Evolutionary conservation across 176 grass and related monocot species (phyloP).

Genomic region (Ensete ventricosum): DNA sequence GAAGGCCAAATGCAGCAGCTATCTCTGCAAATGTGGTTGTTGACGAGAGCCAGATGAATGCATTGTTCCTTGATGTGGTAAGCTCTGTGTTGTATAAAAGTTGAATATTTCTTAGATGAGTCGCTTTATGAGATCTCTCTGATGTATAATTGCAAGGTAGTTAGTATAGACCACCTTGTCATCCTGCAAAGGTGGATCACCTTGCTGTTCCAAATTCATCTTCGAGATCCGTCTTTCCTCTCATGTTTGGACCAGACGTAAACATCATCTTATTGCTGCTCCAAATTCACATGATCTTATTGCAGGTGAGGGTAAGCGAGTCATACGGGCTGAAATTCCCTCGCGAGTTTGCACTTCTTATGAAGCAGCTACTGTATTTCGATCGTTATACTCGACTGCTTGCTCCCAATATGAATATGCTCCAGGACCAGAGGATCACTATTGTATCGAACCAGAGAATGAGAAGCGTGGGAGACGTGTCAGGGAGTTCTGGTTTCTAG

Average conservation of each 20-base stretch:
- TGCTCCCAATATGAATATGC: constrained; percentile 95
- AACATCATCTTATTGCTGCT: not conserved
- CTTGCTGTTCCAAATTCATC: too few species aligned
- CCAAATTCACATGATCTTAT: constrained; percentile 3
- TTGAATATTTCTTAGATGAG: not conserved
- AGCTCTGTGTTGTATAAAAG: constrained; percentile 7
- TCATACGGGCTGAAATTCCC: constrained; percentile 91
- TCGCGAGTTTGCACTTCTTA: constrained; percentile 81
- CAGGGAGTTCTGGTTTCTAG: not conserved
- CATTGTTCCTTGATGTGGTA: constrained; percentile 91
- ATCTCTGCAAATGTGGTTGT: constrained; percentile 80
- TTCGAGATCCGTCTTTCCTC: not conserved
- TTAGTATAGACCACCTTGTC: not conserved
- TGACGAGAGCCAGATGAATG: constrained; percentile 91
- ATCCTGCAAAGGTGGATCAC: too few species aligned
- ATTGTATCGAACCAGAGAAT: constrained; percentile 47
- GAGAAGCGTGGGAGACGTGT: constrained; percentile 27
- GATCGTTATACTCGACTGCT: constrained; percentile 84
- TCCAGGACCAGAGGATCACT: constrained; percentile 71
- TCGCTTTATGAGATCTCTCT: not conserved
- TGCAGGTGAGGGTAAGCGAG: constrained; percentile 91
- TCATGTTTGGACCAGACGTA: not conserved
- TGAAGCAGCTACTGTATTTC: constrained; percentile 94
- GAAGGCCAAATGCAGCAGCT: constrained; percentile 51
- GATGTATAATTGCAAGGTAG: not conserved